Conservation (phyloP, 2,329 filamentous ascomycete genomes). For the Claviceps humidiphila region DNA sequence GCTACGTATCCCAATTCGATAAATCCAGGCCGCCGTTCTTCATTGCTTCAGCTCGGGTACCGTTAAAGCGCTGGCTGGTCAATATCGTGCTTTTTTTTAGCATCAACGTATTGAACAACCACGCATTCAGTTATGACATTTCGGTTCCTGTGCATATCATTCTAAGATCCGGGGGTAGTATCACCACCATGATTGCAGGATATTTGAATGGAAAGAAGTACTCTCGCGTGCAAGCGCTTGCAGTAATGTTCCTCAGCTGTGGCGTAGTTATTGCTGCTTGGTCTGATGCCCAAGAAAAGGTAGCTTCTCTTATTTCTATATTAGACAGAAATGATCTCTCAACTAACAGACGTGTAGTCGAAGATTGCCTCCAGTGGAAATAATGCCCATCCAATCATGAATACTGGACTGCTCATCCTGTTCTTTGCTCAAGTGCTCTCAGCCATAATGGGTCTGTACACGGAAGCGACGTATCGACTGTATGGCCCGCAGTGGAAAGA, state of each 20-base stretch:
- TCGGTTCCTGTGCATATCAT: conserved; percentile 97
- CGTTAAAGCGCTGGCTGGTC: conserved; percentile 69
- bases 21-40: conserved; percentile 54
- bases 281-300: conserved; percentile 79
- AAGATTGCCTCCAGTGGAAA: conserved; percentile 1
- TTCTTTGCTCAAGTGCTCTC: conserved; percentile 81
- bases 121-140: conserved; percentile 93
- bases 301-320: conserved; percentile 20
- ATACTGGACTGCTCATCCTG: conserved; percentile 64
- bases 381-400: conserved; percentile 18
- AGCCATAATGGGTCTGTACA: conserved; percentile 89
- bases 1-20: conserved; percentile 65
- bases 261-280: conserved; percentile 82
- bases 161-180: conserved; percentile 83
- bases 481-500: conserved; percentile 90
- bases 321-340: background rate
- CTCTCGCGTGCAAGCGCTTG: conserved; percentile 63
- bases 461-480: conserved; percentile 73
- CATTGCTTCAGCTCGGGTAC: conserved; percentile 64
- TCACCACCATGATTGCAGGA: conserved; percentile 89
- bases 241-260: conserved; percentile 69
- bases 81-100: conserved; percentile 85
- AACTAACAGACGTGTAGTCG: background rate
- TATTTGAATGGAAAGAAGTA: conserved; percentile 78
- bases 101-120: conserved; percentile 95